Conservation (phyloP, 345 rosid genomes). For the Dipteronia sinensis region DNA sequence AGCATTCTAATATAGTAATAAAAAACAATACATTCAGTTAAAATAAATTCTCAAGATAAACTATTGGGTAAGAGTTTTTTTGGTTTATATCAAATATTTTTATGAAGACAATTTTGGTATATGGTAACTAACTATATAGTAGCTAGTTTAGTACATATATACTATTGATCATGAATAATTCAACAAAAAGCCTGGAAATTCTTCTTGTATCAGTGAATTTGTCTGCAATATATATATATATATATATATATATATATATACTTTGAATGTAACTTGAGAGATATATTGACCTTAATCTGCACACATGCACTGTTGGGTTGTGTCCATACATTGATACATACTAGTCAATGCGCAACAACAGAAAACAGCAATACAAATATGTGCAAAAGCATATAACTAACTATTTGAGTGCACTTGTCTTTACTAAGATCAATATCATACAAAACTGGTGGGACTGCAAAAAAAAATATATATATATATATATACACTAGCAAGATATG, state of each 20-base stretch:
- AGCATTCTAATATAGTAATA: no score
- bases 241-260: no score
- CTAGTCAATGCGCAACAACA: background rate
- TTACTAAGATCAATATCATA: conserved; percentile 15
- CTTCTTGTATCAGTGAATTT: background rate
- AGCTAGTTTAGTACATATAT: background rate
- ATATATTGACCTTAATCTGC: conserved; percentile 12
- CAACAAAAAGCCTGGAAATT: background rate
- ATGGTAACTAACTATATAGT: no score
- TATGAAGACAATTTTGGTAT: no score
- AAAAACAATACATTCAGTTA: no score
- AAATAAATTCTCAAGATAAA: no score
- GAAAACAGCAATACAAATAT: background rate
- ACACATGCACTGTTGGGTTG: background rate
- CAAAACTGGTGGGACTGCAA: conserved; percentile 9
- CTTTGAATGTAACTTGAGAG: background rate
- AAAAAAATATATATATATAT: no score
- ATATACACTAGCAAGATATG: background rate
- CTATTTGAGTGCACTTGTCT: background rate
- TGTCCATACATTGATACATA: background rate
- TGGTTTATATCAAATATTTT: no score
- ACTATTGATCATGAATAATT: background rate
- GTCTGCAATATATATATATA: background rate
- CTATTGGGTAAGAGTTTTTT: no score
- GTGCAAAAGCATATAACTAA: background rate